These are phyloP conservation scores for Salvia rosmarinus DNA, from an alignment of 257 asterid species.

Conservation along the genomic window DNA sequence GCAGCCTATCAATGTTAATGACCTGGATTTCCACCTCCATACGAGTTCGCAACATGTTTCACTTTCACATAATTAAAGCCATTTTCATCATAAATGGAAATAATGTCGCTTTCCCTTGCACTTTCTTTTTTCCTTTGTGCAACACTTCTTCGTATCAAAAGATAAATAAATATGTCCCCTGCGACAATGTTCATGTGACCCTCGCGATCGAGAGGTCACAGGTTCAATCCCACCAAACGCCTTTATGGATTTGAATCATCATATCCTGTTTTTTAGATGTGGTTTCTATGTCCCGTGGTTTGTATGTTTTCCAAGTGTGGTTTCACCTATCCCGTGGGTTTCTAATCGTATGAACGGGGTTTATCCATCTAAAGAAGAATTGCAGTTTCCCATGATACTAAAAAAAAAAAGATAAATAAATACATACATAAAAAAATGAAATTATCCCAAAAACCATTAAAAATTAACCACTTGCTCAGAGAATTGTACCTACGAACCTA, in stretches of 20 bases:
- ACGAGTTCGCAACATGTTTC: conserved; percentile 31
- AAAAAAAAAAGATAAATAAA: background rate
- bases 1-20: conserved; percentile 19
- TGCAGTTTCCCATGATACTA: no score
- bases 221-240: no score
- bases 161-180: background rate
- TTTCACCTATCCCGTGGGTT: no score
- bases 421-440: background rate
- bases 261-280: no score
- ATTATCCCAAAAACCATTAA: background rate
- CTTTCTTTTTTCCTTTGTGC: background rate
- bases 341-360: no score
- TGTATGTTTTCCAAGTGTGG: no score
- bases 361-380: no score
- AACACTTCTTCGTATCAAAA: background rate
- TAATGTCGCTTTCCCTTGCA: conserved; percentile 17
- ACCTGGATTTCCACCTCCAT: conserved; percentile 22
- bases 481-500: background rate
- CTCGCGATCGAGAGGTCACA: no score
- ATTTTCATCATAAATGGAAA: conserved; percentile 36
- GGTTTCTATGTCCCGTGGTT: no score
- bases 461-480: background rate
- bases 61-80: conserved; percentile 37
- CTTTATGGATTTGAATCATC: no score
- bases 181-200: no score